Base-by-base conservation (phyloP, 108 stramenopile genomes). In the Cyclotella choctawhatcheeana region DNA sequence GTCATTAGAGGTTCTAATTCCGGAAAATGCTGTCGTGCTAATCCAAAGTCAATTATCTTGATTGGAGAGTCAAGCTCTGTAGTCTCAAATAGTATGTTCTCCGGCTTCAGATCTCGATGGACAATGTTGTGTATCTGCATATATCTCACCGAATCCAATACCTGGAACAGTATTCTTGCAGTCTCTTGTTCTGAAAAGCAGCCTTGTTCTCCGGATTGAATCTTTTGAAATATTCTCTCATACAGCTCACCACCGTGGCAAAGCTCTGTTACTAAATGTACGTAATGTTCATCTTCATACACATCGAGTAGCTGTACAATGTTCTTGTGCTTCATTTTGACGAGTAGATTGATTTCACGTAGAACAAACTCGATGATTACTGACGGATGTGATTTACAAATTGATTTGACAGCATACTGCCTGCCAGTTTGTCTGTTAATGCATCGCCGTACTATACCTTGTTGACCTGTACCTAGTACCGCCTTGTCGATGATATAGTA, bases 231-330 rank as follows among this genome's bases (percentile, higher is more conserved):
- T 68, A 97, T 97, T 44, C 91, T 77, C 74, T 98, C 96, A 77
- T 95, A 98, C 27, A 98, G 77, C 82, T 98, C 97, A 21, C 94
- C 94, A 56, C 97, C 97, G 24, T 48, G 47, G 83, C 91, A 88
- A 30, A 89, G 85, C 74, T 97, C 98, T 7, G 96, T 93, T 4
- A 98, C 90, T 10, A 56, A 30, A n/a, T 56, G 55, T 30, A 56
- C 93, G 61, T 84, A 88, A 30, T 89, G 69, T 22, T 40, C 33
- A 47, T 97, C 97, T 53, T 97, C 90, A 77, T 88, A 95, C 60
- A 96, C 93, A 80, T 97, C 98, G 32, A 90, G 90, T 21, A 97
- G 87, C 24, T 82, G 83, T 58, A 91, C 85, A 70, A 89, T 89
- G 56, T 87, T 73, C 24, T 65, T 66, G 63, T 93, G 92, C 34